phyloP scores from a whole-genome alignment of 192 early-diverging fungal species.

The Pecoramyces ruminantium region DNA sequence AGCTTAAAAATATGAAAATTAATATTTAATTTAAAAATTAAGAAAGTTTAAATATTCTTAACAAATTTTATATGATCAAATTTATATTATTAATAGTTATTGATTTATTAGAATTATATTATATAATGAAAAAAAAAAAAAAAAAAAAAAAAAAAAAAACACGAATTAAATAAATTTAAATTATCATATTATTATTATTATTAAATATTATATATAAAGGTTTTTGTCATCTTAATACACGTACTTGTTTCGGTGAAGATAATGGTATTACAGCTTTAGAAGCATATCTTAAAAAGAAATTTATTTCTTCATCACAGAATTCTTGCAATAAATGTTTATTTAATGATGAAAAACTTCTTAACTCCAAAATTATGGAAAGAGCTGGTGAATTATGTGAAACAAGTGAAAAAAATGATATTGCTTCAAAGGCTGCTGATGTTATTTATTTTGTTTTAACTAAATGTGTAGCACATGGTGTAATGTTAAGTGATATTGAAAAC shows the following conservation, averaged over 20 bases:
- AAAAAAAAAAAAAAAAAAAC: no score
- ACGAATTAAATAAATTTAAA: no score
- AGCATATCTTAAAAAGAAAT: slow-evolving; percentile 47
- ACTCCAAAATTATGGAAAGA: slow-evolving; percentile 91
- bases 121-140: no score
- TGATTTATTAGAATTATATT: no score
- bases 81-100: no score
- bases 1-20: no score
- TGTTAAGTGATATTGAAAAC: slow-evolving; percentile 68
- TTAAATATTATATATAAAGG: slow-evolving; percentile 28
- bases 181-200: no score
- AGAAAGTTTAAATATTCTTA: no score
- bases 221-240: slow-evolving; percentile 85
- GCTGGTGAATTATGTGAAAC: slow-evolving; percentile 84
- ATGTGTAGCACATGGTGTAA: slow-evolving; percentile 64
- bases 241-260: slow-evolving; percentile 77
- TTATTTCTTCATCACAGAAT: slow-evolving; percentile 56
- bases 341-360: slow-evolving; percentile 56
- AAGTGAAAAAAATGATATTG: slow-evolving; percentile 52
- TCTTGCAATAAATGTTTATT: slow-evolving; percentile 86
- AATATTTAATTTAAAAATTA: no score
- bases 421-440: slow-evolving; percentile 89
- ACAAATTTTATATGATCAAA: no score
- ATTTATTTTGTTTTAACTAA: slow-evolving; percentile 89
- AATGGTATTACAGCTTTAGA: slow-evolving; percentile 59